Evolutionary conservation across 2,329 filamentous ascomycete genomes (phyloP), one percentile per base, ranked within the genome.

Genomic region (Plectosphaerella sp.): DNA sequence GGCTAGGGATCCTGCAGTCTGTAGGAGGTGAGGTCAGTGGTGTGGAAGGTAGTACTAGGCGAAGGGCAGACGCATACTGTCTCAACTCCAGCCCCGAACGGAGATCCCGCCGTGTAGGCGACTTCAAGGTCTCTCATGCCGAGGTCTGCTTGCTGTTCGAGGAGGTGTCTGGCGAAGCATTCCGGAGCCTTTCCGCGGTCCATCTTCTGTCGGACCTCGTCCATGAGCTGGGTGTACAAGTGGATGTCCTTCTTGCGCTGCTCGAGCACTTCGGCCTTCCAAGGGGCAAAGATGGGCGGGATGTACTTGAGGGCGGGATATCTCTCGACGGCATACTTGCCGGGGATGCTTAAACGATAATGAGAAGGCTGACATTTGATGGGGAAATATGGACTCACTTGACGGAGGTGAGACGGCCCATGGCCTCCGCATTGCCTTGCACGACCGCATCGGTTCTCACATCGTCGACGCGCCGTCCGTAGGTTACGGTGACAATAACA

Each of bases 1-100:
- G 0, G 54, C 76, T 54, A 64, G 73, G 53, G 65, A 82, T 53
- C 51, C 80, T 61, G 57, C 79, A 52, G 57, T 82, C 73, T 63
- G 72, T 72, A n/a, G 65, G 68, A 50, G 69, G 69, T 58, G 47
- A 42, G 36, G 12, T 2, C 45, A 5, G 28, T 25, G 5, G 50
- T 0, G 3, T 22, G 22, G 22, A 22, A 4, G 5, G 11, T 22
- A 5, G 41, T 37, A 37, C 7, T 12, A 3, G 35, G 35, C 15
- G 35, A 12, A 37, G 11, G 4, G 11, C 20, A 3, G 16, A 39
- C 9, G 58, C 67, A 58, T 55, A 72, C 71, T 0, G 72, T 74
- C 54, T 74, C 72, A 0, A 73, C 70, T 0, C 72, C 72, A 0
- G 72, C 72, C 0, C 72, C 75, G 25, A 77, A 77, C 0, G 75